Evolutionary conservation across 2,329 filamentous ascomycete genomes (phyloP).

Genomic region (Acrodontium crateriforme): DNA sequence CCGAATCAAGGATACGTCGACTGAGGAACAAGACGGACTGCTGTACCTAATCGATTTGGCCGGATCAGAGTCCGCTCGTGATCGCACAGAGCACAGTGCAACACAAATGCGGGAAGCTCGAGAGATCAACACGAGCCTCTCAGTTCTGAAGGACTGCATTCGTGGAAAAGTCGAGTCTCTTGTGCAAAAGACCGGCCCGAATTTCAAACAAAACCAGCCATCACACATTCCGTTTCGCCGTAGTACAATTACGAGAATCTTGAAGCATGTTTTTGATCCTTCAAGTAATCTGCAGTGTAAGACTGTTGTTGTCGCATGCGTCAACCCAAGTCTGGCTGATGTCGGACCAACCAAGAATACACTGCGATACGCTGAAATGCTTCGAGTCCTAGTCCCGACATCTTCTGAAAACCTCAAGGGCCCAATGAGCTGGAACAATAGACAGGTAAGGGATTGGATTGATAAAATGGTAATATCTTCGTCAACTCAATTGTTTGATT

Average conservation of each 20-base stretch:
- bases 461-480: no score
- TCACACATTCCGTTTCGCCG: constrained; percentile 2
- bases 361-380: no score
- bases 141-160: constrained; percentile 6
- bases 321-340: no score
- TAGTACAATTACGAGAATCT: constrained; percentile 5
- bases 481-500: no score
- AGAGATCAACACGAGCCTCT: constrained; percentile 6
- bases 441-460: no score
- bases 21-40: constrained; percentile 1
- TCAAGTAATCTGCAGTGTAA: no score
- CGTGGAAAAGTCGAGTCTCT: constrained; percentile 4
- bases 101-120: constrained; percentile 5
- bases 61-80: constrained; percentile 6
- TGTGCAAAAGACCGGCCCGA: background rate
- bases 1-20: constrained; percentile 1
- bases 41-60: constrained; percentile 7
- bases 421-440: no score
- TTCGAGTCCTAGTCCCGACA: no score
- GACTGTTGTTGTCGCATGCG: no score
- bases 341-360: no score
- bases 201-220: constrained; percentile 1
- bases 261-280: constrained; percentile 7
- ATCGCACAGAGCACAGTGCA: constrained; percentile 4
- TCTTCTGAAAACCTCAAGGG: no score